A percentile compares a stretch with the other conserved stretches of the same genome.
phyloP scores from a whole-genome alignment of 495 filamentous ascomycete genomes.

The Neurospora tetrasperma region DNA sequence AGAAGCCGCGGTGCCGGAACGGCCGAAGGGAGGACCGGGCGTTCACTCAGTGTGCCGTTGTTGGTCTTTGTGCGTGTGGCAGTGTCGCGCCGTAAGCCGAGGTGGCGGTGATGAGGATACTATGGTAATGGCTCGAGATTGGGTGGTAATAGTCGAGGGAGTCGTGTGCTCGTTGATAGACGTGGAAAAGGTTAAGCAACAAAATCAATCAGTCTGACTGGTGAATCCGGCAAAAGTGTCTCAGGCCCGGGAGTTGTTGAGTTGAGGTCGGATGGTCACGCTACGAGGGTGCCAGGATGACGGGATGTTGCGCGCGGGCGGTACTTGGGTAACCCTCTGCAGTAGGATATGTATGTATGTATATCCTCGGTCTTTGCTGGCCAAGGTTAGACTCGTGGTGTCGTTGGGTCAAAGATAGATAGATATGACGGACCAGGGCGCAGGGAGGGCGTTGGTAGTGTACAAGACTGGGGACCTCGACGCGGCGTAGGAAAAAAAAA shows the following conservation, averaged over 20 bases:
- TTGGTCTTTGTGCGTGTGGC: not conserved
- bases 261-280: not conserved
- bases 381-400: not conserved
- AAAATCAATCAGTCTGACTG: not conserved
- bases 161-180: not conserved
- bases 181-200: not conserved
- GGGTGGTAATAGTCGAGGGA: not conserved
- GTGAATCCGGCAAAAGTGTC: not conserved
- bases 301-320: not conserved
- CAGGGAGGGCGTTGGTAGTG: not conserved
- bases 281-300: not conserved
- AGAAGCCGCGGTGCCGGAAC: not conserved
- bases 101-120: not conserved
- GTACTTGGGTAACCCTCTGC: not conserved
- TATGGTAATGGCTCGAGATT: not conserved
- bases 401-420: not conserved
- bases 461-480: not conserved
- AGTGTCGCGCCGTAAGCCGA: not conserved
- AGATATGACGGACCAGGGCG: not conserved
- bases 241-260: not conserved
- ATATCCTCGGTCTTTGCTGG: not conserved
- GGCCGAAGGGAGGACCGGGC: not conserved
- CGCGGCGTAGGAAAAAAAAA: not conserved
- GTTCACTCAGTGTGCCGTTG: not conserved
- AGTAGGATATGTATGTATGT: not conserved